phyloP scores from a whole-genome alignment of 306 rosid species.

The Fragaria nilgerrensis region DNA sequence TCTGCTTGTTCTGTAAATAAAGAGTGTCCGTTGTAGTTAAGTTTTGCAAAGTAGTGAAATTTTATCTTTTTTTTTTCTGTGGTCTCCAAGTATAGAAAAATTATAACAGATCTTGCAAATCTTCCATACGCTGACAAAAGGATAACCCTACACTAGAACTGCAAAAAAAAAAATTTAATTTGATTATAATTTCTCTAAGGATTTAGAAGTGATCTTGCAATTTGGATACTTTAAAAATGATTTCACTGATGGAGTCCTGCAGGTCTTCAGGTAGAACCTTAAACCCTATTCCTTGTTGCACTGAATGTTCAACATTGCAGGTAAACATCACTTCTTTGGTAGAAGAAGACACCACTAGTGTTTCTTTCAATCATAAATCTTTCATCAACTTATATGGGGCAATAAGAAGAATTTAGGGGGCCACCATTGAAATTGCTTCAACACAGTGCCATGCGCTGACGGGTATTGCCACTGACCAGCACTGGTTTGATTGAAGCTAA shows the following conservation, averaged over 20 bases:
- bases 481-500: neutral
- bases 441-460: neutral
- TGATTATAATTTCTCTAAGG: neutral
- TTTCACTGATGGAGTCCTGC: neutral
- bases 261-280: neutral
- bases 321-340: neutral
- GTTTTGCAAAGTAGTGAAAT: neutral
- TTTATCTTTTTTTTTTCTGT: too few species aligned
- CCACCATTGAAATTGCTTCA: neutral
- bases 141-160: neutral
- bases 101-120: neutral
- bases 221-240: neutral
- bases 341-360: too few species aligned
- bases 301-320: neutral
- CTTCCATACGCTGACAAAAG: neutral
- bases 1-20: constrained; percentile 21
- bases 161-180: too few species aligned
- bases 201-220: neutral
- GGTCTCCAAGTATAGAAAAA: neutral
- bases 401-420: neutral
- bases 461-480: neutral
- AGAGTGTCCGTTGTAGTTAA: neutral
- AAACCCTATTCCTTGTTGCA: neutral
- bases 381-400: neutral
- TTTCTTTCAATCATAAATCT: neutral